A percentile compares a stretch with the other conserved stretches of the same genome.
These are phyloP conservation scores for Crucihimalaya himalaica DNA, from an alignment of 345 rosid species.

Conservation along the genomic window DNA sequence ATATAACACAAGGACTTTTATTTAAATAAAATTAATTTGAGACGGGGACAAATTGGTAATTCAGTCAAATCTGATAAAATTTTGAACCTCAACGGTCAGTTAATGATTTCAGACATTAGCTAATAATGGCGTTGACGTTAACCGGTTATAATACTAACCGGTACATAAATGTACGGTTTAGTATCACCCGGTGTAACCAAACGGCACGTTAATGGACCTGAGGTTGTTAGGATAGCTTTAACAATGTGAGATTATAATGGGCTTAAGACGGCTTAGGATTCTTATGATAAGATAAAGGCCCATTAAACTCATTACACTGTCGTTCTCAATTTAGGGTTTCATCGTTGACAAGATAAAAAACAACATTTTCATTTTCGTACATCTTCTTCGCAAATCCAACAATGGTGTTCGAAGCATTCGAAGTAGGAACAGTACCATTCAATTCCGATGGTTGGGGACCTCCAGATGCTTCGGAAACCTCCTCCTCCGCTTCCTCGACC, in stretches of 20 bases:
- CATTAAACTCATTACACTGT: neutral
- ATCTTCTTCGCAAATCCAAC: constrained; percentile 8
- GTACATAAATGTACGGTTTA: too few relatives aligned
- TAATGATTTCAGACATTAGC: too few relatives aligned
- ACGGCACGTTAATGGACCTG: too few relatives aligned
- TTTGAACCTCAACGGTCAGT: neutral
- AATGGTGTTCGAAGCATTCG: constrained; percentile 55
- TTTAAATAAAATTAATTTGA: neutral
- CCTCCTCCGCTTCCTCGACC: constrained; percentile 42
- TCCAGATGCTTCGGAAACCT: constrained; percentile 41
- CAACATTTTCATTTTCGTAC: neutral
- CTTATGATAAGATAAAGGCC: neutral
- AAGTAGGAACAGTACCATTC: constrained; percentile 81
- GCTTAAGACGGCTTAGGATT: neutral
- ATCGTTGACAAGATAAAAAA: neutral
- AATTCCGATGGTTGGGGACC: constrained; percentile 98
- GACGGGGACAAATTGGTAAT: neutral
- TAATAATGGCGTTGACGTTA: too few relatives aligned
- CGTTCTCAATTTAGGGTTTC: constrained; percentile 32
- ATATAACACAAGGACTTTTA: neutral
- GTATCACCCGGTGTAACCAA: too few relatives aligned
- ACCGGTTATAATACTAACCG: too few relatives aligned
- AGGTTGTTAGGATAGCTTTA: too few relatives aligned
- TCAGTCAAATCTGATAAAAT: neutral
- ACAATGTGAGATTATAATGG: neutral